Evolutionary conservation across 257 asterid species (phyloP), one percentile per base, ranked within the genome.

Genomic region (Capsicum baccatum): DNA sequence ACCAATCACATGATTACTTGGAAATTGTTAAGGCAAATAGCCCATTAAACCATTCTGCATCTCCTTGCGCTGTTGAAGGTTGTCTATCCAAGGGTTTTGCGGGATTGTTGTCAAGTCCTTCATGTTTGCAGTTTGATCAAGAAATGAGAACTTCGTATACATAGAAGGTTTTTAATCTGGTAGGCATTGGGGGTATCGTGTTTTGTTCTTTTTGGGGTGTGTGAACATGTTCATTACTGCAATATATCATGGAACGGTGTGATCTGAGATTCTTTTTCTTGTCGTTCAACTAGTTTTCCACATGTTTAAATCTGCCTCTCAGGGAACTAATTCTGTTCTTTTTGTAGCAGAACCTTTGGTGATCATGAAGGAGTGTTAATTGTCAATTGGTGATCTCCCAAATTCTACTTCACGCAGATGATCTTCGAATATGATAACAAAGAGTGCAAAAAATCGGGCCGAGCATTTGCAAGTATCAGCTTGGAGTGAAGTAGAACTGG

Each of bases 1-100:
- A 84, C 86, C 84, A 79, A 8, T 64, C 80, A 52, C 89, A 80
- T 80, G 91, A 86, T 54, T 80, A 86, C 78, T 14, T 56, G 62
- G 93, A 83, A 81, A 80, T 62, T 39, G 85, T 79, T 67, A 89
- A 86, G 82, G 92, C 91, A 55, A 87, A 84, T 56, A 74, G 82
- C 82, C 79, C 89, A 10, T 70, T 70, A 7, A 89, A 91, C 57
- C 86, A 92, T 85, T 66, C 89, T 81, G 87, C 83, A 88, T 88
- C 94, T 78, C 86, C 90, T 2, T 90, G 97, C 85, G 90, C 97
- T 1, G 89, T 94, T 14, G 97, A 96, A 87, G 96, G 99, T 39
- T 96, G 94, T 80, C 85, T 96, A 87, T 91, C 98, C 56, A 93
- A 87, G 91, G 97, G 97, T 13, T 93, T 94, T 68, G 97, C 95